Conservation (phyloP, 2,329 filamentous ascomycete genomes). For the Microascus cirrosus region DNA sequence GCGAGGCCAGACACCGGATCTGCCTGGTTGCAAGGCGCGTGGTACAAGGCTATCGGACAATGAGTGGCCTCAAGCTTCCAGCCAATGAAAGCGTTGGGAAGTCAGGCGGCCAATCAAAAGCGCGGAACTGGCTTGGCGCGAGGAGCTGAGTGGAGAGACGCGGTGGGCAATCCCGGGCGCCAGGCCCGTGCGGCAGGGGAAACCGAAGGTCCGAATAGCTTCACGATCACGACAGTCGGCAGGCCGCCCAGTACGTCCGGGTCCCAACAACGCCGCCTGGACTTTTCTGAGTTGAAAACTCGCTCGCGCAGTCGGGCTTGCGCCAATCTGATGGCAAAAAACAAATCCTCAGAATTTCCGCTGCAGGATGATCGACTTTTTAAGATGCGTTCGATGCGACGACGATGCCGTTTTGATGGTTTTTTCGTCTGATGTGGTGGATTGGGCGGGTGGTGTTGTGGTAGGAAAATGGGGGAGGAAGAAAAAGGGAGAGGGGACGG, state of each 20-base stretch:
- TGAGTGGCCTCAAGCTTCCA: background rate
- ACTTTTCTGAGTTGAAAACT: constrained; percentile 10
- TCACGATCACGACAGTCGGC: constrained; percentile 17
- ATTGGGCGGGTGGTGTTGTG: constrained; percentile 12
- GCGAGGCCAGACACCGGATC: background rate
- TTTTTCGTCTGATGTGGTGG: constrained; percentile 16
- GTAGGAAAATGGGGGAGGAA: constrained; percentile 1
- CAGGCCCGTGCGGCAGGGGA: constrained; percentile 7
- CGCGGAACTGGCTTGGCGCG: constrained; percentile 3
- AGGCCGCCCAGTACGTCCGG: constrained; percentile 5
- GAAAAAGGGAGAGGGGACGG: background rate
- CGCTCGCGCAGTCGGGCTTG: constrained; percentile 11
- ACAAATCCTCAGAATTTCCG: constrained; percentile 2
- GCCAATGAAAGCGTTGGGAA: background rate
- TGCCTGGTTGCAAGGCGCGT: background rate
- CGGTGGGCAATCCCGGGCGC: constrained; percentile 10
- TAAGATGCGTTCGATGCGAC: constrained; percentile 20
- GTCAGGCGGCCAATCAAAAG: background rate
- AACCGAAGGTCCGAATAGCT: constrained; percentile 24
- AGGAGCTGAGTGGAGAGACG: background rate
- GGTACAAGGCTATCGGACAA: background rate
- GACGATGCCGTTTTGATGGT: constrained; percentile 29
- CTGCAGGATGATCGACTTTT: constrained; percentile 22
- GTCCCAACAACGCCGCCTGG: background rate
- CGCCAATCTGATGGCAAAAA: constrained; percentile 12